Evolutionary conservation across 495 filamentous ascomycete genomes (phyloP).

Genomic region (Podospora tetraspora): DNA sequence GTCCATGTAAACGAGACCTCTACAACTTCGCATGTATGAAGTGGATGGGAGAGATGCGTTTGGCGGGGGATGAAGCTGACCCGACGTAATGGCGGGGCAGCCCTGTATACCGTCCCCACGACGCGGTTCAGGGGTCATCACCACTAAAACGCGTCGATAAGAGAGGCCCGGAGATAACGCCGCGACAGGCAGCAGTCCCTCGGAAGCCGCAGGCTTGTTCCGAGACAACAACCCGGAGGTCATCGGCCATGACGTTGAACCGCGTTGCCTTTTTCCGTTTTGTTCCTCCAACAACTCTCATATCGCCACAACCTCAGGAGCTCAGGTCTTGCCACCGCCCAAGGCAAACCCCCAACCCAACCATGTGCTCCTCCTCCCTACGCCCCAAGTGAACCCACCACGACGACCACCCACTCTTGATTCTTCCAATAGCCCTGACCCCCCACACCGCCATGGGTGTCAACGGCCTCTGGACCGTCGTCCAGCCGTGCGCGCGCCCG

Average conservation of each 20-base stretch:
- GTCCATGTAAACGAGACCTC: not conserved
- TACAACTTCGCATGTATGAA: not conserved
- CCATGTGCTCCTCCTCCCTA: not conserved
- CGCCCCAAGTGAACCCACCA: not conserved
- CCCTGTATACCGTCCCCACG: not conserved
- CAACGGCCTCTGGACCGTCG: constrained; percentile 90
- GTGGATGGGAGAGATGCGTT: not conserved
- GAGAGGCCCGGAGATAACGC: constrained; percentile 7
- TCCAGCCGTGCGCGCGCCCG: constrained; percentile 83
- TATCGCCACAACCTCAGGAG: not conserved
- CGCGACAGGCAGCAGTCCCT: constrained; percentile 8
- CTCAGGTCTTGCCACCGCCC: not conserved
- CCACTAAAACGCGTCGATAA: constrained; percentile 8
- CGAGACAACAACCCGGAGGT: not conserved
- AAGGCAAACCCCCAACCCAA: not conserved
- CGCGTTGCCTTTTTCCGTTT: not conserved
- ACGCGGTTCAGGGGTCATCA: not conserved
- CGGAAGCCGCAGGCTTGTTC: constrained; percentile 6
- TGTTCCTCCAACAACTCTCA: not conserved
- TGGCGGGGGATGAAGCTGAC: not conserved
- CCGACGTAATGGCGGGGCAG: not conserved
- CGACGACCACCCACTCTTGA: not conserved
- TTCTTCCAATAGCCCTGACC: not conserved
- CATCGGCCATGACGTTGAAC: not conserved
- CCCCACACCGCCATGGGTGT: constrained; percentile 71